These are phyloP conservation scores for Mortierella polycephala DNA, from an alignment of 371 early-diverging fungal species.

Conservation along the genomic window DNA sequence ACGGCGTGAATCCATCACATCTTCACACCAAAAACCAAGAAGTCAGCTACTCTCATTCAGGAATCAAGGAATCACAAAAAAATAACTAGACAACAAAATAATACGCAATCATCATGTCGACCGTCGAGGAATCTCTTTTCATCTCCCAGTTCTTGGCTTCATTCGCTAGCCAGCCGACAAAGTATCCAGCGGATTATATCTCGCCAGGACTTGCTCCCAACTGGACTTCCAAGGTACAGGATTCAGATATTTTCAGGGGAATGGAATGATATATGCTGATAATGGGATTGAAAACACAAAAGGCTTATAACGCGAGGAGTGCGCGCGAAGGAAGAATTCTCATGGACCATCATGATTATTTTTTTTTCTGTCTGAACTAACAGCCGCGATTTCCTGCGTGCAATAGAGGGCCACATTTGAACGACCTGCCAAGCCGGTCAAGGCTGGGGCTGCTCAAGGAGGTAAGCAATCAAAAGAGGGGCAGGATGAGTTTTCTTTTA, in stretches of 20 bases:
- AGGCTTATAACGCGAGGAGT: neutral
- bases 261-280: too few relatives aligned
- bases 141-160: conserved; percentile 51
- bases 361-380: too few relatives aligned
- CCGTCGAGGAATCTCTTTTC: conserved; percentile 49
- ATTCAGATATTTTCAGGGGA: too few relatives aligned
- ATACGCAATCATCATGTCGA: conserved; percentile 19
- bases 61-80: too few relatives aligned
- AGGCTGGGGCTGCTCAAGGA: conserved; percentile 32
- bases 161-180: conserved; percentile 27
- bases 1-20: too few relatives aligned
- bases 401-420: conserved; percentile 48
- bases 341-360: too few relatives aligned
- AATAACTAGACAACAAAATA: too few relatives aligned
- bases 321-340: neutral
- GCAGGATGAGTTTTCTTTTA: neutral
- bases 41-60: too few relatives aligned
- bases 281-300: neutral
- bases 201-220: conserved; percentile 35
- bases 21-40: too few relatives aligned
- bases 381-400: neutral
- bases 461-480: conserved; percentile 5
- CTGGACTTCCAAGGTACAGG: conserved; percentile 51
- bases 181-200: conserved; percentile 33
- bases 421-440: conserved; percentile 30